A percentile compares a stretch with the other conserved stretches of the same genome.
Evolutionary conservation across 2,329 filamentous ascomycete species (phyloP).

Genomic region (Phoma sp.): DNA sequence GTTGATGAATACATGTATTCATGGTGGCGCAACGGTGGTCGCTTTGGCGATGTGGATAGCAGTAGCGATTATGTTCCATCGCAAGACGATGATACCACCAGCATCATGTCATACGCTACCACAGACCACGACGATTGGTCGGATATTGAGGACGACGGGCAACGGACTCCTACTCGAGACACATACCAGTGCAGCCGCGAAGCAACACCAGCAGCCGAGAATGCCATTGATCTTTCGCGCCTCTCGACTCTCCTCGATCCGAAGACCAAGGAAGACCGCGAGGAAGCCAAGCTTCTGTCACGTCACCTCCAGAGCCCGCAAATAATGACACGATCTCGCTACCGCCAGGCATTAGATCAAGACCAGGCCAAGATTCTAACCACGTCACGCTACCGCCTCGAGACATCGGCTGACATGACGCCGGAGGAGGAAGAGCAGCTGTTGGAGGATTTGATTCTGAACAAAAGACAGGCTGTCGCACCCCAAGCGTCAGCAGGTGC

Average conservation of each 20-base stretch:
- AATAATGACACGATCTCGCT: constrained; percentile 83
- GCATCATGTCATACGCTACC: constrained; percentile 73
- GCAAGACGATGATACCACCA: constrained; percentile 76
- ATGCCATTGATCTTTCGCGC: constrained; percentile 66
- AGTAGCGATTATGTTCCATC: constrained; percentile 78
- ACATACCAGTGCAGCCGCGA: constrained; percentile 61
- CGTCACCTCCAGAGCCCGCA: constrained; percentile 75
- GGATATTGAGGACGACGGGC: constrained; percentile 55
- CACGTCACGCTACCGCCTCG: constrained; percentile 41
- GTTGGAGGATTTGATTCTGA: constrained; percentile 67
- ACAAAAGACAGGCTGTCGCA: constrained; percentile 56
- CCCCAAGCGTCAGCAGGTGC: constrained; percentile 36
- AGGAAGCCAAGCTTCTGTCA: constrained; percentile 82
- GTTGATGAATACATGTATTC: constrained; percentile 79
- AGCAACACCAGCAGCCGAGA: constrained; percentile 60
- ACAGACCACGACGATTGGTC: constrained; percentile 52
- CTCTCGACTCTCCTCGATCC: constrained; percentile 86
- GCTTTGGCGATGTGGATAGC: constrained; percentile 82
- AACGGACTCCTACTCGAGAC: constrained; percentile 76
- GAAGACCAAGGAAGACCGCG: constrained; percentile 75
- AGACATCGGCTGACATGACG: constrained; percentile 48
- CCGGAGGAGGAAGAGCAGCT: constrained; percentile 64
- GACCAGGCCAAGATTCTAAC: constrained; percentile 75
- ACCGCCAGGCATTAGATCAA: constrained; percentile 70
- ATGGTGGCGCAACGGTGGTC: constrained; percentile 84